Evolutionary conservation across 2,329 filamentous ascomycete species (phyloP).

Genomic region (Penicillium concentricum): DNA sequence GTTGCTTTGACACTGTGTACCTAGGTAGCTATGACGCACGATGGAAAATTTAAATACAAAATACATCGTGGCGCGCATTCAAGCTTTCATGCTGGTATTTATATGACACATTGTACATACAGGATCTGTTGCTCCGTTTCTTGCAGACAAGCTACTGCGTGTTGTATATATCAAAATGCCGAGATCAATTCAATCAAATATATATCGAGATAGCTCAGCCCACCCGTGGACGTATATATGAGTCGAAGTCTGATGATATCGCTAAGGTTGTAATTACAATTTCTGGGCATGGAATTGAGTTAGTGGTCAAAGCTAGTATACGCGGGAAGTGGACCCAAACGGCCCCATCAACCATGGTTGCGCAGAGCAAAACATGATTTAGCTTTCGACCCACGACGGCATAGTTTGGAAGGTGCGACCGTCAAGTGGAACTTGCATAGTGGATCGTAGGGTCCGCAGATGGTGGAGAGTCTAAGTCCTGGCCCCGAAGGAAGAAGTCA

Average conservation of each 20-base stretch:
- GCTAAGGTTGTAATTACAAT: not conserved
- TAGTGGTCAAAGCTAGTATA: not conserved
- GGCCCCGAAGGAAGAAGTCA: not conserved
- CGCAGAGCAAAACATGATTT: not conserved
- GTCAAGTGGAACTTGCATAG: not conserved
- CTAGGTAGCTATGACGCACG: not conserved
- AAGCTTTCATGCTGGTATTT: not conserved
- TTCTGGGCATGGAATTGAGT: not conserved
- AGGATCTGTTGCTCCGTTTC: not conserved
- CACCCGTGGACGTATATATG: too few relatives aligned
- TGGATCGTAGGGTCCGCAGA: not conserved
- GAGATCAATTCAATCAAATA: not conserved
- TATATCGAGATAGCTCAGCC: not conserved
- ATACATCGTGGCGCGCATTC: not conserved
- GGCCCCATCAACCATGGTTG: not conserved
- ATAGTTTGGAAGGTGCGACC: not conserved
- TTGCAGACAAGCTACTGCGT: too few relatives aligned
- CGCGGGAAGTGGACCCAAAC: constrained; percentile 11
- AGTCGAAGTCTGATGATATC: too few relatives aligned
- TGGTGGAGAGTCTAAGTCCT: not conserved
- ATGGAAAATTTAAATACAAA: not conserved
- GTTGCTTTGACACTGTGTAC: not conserved
- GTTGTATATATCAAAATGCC: not conserved
- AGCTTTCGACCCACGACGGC: not conserved
- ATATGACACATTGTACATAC: not conserved